Evolutionary conservation across 2,329 filamentous ascomycete species (phyloP).

Genomic region (Phaeomoniella chlamydospora): DNA sequence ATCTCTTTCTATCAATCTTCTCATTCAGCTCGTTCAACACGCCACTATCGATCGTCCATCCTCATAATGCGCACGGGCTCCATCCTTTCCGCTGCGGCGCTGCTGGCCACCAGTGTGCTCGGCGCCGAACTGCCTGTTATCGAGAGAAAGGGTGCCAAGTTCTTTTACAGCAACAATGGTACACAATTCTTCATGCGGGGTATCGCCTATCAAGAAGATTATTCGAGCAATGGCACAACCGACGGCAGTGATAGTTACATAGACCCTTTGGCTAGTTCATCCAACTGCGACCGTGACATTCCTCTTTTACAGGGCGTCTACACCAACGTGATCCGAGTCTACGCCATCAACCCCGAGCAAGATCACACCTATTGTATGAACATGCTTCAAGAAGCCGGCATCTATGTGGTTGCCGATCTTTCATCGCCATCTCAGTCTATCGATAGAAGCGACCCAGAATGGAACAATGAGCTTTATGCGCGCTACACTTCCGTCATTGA

Average conservation of each 20-base stretch:
- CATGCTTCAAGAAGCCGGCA: constrained; percentile 66
- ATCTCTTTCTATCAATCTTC: too few relatives aligned
- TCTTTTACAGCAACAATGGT: constrained; percentile 76
- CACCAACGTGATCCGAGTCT: constrained; percentile 91
- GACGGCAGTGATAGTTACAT: constrained; percentile 44
- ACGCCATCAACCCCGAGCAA: constrained; percentile 68
- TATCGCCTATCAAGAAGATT: constrained; percentile 63
- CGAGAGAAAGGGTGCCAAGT: constrained; percentile 53
- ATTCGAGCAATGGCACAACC: constrained; percentile 21
- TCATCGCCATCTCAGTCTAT: constrained; percentile 72
- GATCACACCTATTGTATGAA: constrained; percentile 79
- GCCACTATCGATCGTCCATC: too few relatives aligned
- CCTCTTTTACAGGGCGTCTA: constrained; percentile 62
- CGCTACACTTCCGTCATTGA: constrained; percentile 81
- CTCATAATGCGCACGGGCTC: constrained; percentile 40
- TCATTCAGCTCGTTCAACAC: too few relatives aligned
- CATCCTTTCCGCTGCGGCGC: constrained; percentile 34
- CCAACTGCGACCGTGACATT: constrained; percentile 69
- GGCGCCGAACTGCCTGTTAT: constrained; percentile 6
- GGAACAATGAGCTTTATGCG: constrained; percentile 63
- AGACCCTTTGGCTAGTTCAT: constrained; percentile 66
- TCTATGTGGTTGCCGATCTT: constrained; percentile 90
- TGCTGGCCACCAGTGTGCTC: constrained; percentile 26
- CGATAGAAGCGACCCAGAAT: constrained; percentile 63
- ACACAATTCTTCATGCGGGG: constrained; percentile 79